Conservation (phyloP, 148 eudicot species). For the Mesembryanthemum crystallinum region DNA sequence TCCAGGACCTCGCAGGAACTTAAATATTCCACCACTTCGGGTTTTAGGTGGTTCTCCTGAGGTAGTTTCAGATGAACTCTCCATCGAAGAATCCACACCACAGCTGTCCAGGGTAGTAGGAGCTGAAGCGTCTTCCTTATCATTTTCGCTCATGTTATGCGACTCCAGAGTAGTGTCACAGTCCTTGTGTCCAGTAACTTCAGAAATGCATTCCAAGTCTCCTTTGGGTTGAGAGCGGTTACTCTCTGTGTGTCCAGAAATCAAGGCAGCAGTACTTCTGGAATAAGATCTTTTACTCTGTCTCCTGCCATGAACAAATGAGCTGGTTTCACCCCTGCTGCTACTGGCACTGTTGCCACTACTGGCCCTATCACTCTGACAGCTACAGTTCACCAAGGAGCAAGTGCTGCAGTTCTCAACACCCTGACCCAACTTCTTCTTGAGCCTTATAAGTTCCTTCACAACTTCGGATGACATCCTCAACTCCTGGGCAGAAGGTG, state of each 20-base stretch:
- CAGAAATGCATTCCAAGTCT: constrained; percentile 17
- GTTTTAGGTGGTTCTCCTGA: constrained; percentile 34
- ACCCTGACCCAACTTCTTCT: constrained; percentile 67
- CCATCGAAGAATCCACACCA: constrained; percentile 19
- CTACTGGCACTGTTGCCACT: constrained; percentile 97
- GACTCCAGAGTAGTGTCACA: constrained; percentile 6
- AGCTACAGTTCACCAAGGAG: constrained; percentile 88
- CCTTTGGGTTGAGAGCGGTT: neutral
- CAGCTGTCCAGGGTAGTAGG: constrained; percentile 17
- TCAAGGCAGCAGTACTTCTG: constrained; percentile 32
- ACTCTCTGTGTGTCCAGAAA: constrained; percentile 30
- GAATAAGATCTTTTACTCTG: constrained; percentile 47
- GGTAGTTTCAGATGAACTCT: constrained; percentile 29
- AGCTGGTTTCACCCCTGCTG: constrained; percentile 39
- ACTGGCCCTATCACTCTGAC: constrained; percentile 88
- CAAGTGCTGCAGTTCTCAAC: constrained; percentile 72
- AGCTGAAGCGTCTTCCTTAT: constrained; percentile 12
- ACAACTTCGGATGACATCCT: constrained; percentile 85
- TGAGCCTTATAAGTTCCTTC: constrained; percentile 83
- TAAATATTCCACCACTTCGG: constrained; percentile 85
- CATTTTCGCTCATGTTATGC: constrained; percentile 17
- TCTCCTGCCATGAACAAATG: constrained; percentile 45
- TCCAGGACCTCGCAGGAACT: constrained; percentile 55
- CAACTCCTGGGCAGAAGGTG: constrained; percentile 47
- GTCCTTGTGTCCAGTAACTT: neutral